A percentile compares a stretch with the other conserved stretches of the same genome.
Evolutionary conservation across 2,329 filamentous ascomycete species (phyloP).

Genomic region (Penicillium occitanis): DNA sequence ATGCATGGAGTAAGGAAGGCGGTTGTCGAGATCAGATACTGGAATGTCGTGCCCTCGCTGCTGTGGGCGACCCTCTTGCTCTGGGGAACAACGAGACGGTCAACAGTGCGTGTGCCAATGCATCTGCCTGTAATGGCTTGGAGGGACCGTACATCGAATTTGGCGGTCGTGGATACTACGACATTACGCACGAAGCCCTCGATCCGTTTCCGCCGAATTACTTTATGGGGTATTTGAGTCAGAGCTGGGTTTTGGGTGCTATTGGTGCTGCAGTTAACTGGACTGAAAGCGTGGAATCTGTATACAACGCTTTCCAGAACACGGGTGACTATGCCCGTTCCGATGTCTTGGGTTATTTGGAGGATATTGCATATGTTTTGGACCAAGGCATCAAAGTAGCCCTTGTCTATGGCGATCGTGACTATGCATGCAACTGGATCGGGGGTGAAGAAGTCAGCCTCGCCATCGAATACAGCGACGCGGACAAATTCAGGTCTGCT

Average conservation of each 20-base stretch:
- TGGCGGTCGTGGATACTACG: conserved; percentile 55
- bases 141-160: conserved; percentile 46
- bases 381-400: conserved; percentile 59
- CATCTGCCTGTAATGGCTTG: conserved; percentile 45
- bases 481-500: conserved; percentile 48
- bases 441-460: conserved; percentile 56
- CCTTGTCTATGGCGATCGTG: conserved; percentile 59
- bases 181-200: conserved; percentile 53
- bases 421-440: conserved; percentile 59
- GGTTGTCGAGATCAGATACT: conserved; percentile 58
- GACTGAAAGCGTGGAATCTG: conserved; percentile 47
- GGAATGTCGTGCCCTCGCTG: conserved; percentile 51
- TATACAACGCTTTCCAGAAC: conserved; percentile 47
- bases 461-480: conserved; percentile 48
- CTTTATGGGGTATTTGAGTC: conserved; percentile 58
- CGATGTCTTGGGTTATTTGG: conserved; percentile 42
- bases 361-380: conserved; percentile 50
- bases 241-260: conserved; percentile 56
- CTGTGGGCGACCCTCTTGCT: conserved; percentile 52
- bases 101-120: conserved; percentile 47
- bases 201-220: conserved; percentile 57
- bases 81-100: conserved; percentile 47
- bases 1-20: conserved; percentile 46
- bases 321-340: conserved; percentile 52
- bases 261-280: conserved; percentile 63